These are phyloP conservation scores for Trichoderma atrobrunneum DNA, from an alignment of 2,329 filamentous ascomycete species.

Conservation along the genomic window DNA sequence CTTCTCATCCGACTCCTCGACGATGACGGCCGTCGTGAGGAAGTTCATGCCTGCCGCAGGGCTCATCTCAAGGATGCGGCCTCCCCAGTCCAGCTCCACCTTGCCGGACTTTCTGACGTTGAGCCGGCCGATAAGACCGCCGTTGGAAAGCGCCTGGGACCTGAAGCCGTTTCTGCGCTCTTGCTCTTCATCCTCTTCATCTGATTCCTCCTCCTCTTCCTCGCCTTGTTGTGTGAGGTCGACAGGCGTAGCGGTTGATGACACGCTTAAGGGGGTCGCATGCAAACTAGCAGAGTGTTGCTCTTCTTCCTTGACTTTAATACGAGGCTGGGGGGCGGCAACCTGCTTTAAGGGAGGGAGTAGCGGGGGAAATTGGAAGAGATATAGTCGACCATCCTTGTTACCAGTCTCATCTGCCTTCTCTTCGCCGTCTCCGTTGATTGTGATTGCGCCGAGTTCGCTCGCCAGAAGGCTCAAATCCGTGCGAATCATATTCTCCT, in stretches of 20 bases:
- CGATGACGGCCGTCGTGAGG: conserved; percentile 56
- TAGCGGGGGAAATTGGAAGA: conserved; percentile 64
- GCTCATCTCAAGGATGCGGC: conserved; percentile 51
- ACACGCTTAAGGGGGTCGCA: conserved; percentile 25
- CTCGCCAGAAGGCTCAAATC: conserved; percentile 43
- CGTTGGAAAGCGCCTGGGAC: conserved; percentile 44
- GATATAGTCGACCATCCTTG: conserved; percentile 57
- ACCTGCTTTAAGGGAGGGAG: conserved; percentile 52
- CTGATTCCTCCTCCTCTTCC: conserved; percentile 22
- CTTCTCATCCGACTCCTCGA: conserved; percentile 57
- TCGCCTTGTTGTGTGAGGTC: conserved; percentile 41
- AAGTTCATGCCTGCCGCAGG: conserved; percentile 54
- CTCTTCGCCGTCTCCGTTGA: conserved; percentile 32
- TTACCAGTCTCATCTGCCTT: conserved; percentile 32
- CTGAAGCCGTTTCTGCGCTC: conserved; percentile 35
- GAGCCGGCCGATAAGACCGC: conserved; percentile 60
- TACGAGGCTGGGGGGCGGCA: conserved; percentile 25
- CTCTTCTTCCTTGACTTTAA: conserved; percentile 43
- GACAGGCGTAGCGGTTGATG: conserved; percentile 29
- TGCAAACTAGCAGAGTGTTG: conserved; percentile 39
- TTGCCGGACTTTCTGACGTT: conserved; percentile 60
- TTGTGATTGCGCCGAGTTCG: conserved; percentile 41
- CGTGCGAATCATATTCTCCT: conserved; percentile 39
- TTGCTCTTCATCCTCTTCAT: conserved; percentile 32
- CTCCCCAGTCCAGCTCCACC: conserved; percentile 62